A percentile compares a stretch with the other conserved stretches of the same genome.
Conservation (phyloP, 2,329 filamentous ascomycete species). For the Grosmannia serpens region DNA sequence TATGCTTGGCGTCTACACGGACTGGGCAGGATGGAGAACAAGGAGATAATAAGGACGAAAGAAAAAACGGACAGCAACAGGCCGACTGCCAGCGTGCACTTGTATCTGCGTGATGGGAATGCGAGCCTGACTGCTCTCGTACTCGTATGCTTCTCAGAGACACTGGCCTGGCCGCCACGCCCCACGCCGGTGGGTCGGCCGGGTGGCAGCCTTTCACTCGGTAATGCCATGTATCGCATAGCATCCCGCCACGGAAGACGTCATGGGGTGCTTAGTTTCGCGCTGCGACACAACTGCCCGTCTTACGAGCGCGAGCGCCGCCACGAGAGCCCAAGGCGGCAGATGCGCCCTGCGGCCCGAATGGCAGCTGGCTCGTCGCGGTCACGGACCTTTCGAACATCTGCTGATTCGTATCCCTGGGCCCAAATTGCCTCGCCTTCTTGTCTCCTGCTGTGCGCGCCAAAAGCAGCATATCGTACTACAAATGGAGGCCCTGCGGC, state of each 20-base stretch:
- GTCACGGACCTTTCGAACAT: not conserved
- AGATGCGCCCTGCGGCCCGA: no score
- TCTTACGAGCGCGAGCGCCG: not conserved
- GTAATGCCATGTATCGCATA: no score
- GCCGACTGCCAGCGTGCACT: not conserved
- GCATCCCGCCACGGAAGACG: not conserved
- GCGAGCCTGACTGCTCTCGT: not conserved
- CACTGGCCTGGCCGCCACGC: not conserved
- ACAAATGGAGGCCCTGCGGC: not conserved
- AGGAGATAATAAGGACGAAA: no score
- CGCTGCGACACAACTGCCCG: no score
- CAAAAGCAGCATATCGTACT: not conserved
- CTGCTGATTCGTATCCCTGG: not conserved
- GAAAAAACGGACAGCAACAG: not conserved
- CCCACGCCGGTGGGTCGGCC: not conserved
- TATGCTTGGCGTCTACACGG: no score
- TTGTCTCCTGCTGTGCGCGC: not conserved
- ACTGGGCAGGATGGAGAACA: no score
- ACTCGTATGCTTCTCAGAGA: not conserved
- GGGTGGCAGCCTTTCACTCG: not conserved
- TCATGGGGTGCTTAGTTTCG: no score
- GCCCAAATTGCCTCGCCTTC: not conserved
- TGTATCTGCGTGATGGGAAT: not conserved
- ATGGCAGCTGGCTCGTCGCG: not conserved
- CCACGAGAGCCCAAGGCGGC: no score